Evolutionary conservation across 1,284 basidiomycete genomes (phyloP).

Genomic region (Naganishia liquefaciens): DNA sequence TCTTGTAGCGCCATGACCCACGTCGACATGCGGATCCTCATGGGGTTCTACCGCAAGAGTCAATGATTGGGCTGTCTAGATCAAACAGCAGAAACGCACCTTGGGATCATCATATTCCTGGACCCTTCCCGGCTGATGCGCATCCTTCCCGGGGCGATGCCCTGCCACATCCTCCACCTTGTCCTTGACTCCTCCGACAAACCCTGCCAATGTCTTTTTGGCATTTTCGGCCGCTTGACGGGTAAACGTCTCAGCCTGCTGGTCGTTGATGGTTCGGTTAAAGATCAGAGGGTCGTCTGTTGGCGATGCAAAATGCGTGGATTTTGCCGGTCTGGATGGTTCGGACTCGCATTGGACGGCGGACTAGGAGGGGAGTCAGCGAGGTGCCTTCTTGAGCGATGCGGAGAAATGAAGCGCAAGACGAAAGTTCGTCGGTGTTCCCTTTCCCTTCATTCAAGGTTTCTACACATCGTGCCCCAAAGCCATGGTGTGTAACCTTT

Average conservation of each 20-base stretch:
- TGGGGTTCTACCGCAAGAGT: slow-evolving; percentile 54
- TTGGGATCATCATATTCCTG: slow-evolving; percentile 50
- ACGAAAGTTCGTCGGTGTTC: too few relatives aligned
- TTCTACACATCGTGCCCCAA: too few relatives aligned
- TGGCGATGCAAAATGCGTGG: slow-evolving; percentile 5
- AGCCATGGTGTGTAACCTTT: too few relatives aligned
- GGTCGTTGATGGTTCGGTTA: slow-evolving; percentile 18
- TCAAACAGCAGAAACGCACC: slow-evolving; percentile 40
- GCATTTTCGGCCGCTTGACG: slow-evolving; percentile 17
- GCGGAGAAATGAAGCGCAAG: too few relatives aligned
- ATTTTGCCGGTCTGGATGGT: not conserved
- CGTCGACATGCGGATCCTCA: slow-evolving; percentile 77
- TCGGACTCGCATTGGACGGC: slow-evolving; percentile 11
- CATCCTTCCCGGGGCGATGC: not conserved
- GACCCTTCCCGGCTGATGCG: slow-evolving; percentile 41
- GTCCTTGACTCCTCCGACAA: slow-evolving; percentile 27
- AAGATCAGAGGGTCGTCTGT: slow-evolving; percentile 28
- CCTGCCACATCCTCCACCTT: slow-evolving; percentile 7
- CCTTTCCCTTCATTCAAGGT: not conserved
- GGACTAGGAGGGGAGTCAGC: not conserved
- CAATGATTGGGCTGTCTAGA: not conserved
- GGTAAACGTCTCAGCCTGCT: slow-evolving; percentile 27
- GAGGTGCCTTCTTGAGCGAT: not conserved
- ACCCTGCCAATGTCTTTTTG: slow-evolving; percentile 7
- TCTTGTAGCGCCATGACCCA: slow-evolving; percentile 81